Base-by-base conservation (phyloP, 2,329 filamentous ascomycete species). In the Ascocoryne sarcoides region DNA sequence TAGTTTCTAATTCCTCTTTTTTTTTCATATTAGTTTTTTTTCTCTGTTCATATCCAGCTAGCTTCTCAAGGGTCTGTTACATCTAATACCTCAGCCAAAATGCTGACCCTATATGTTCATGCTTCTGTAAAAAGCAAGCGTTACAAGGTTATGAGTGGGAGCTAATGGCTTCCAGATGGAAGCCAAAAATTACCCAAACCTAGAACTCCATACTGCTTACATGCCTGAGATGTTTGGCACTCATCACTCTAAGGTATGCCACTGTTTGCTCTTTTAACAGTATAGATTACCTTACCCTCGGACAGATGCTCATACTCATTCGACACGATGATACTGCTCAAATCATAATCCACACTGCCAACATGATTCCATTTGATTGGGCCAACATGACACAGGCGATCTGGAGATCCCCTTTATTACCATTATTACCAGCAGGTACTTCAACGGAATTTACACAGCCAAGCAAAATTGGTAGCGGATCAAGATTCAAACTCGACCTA, bases 301-400 rank as follows among this genome's bases (percentile, higher is more conserved):
- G n/a, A n/a, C n/a, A 94, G 62, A 92, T 94, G 84, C 75, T 94
- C 61, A 67, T 94, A n/a, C 62, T 94, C 3, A 68, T 94, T 46
- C 74, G 84, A 4, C 79, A 84, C 58, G 86, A 94, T 56, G 77
- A 82, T 46, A 75, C 71, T 0, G 84, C 82, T 0, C 83, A 93
- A 61, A 66, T 95, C 4, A 63, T 93, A 41, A 88, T 95, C 20
- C 85, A 93, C 52, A 95, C 88, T 0, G 86, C 88, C 14, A 95
- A 95, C 52, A 87, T 94, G 82, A 90, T 94, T n/a, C 57, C 71
- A 3, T 78, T 80, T 40, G 88, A 95, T 59, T 95, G 88, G 88
- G 73, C 69, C 1, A 92, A 92, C 51, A 84, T 94, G 83, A 84
- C 80, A 1, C 87, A 95, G 59, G 86, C 77, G 1, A 74, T 84